Percentiles rank a stretch among this genome's conserved stretches.
These are phyloP conservation scores for Auricularia sp. DNA, from an alignment of 768 basidiomycete genomes.

Conservation along the genomic window DNA sequence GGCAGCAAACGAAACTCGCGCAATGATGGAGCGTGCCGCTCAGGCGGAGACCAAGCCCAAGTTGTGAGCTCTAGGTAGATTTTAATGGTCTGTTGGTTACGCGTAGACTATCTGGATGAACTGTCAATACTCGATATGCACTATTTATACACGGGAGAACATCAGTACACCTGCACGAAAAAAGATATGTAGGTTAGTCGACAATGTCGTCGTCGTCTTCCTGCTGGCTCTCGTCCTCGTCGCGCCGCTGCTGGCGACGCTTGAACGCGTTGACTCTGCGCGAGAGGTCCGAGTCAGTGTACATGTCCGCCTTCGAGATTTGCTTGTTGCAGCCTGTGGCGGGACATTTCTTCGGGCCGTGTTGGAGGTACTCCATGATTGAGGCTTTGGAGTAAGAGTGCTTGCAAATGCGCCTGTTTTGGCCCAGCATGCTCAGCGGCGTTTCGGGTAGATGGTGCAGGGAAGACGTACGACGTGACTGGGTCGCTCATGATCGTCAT, in stretches of 20 bases:
- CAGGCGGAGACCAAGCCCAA: constrained; percentile 25
- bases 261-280: constrained; percentile 50
- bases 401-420: constrained; percentile 57
- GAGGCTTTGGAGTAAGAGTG: constrained; percentile 76
- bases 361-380: constrained; percentile 51
- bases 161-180: neutral
- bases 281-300: constrained; percentile 45
- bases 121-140: neutral
- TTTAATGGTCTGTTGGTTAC: no score
- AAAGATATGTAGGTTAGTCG: constrained; percentile 28
- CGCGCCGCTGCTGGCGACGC: constrained; percentile 38
- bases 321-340: constrained; percentile 58
- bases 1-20: constrained; percentile 67
- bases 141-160: neutral
- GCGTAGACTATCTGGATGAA: no score
- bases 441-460: no score
- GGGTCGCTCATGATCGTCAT: constrained; percentile 59
- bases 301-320: constrained; percentile 42
- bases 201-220: constrained; percentile 41
- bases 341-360: constrained; percentile 43
- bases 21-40: constrained; percentile 62
- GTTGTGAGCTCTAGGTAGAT: neutral
- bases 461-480: constrained; percentile 62
- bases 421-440: no score
- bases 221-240: constrained; percentile 9